Conservation (phyloP, 2,329 filamentous ascomycete species). For the Paraphaeosphaeria minitans region DNA sequence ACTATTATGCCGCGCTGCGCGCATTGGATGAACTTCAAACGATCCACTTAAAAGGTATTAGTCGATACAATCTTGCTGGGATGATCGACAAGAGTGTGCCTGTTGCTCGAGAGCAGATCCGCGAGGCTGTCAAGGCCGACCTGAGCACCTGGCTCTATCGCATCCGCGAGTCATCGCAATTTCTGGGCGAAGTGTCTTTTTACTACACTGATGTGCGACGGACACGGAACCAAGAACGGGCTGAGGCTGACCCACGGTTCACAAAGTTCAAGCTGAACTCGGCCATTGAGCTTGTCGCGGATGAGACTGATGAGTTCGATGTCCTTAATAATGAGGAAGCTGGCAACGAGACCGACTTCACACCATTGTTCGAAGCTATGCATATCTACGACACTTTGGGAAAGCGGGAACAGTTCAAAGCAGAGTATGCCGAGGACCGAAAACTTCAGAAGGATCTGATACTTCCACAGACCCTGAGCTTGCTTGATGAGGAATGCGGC, state of each 20-base stretch:
- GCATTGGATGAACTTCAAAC: conserved; percentile 95
- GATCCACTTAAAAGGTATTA: conserved; percentile 92
- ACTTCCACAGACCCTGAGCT: conserved; percentile 74
- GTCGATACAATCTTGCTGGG: conserved; percentile 91
- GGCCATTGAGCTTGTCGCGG: conserved; percentile 90
- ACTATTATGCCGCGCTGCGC: conserved; percentile 92
- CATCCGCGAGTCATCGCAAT: conserved; percentile 94
- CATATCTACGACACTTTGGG: conserved; percentile 96
- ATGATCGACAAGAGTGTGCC: conserved; percentile 96
- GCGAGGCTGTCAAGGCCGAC: conserved; percentile 95
- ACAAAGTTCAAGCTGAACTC: conserved; percentile 91
- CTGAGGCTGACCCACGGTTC: conserved; percentile 75
- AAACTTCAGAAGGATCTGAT: conserved; percentile 90
- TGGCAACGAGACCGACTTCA: conserved; percentile 92
- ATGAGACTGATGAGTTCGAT: conserved; percentile 95
- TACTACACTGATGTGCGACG: conserved; percentile 92
- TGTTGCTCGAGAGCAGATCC: conserved; percentile 87
- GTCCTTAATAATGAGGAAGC: conserved; percentile 83
- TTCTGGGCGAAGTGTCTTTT: conserved; percentile 93
- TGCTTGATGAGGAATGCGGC: conserved; percentile 81
- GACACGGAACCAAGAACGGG: conserved; percentile 79
- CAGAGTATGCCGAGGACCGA: conserved; percentile 90
- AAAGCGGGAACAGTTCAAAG: conserved; percentile 86
- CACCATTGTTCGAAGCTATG: conserved; percentile 88
- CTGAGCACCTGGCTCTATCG: conserved; percentile 96